Evolutionary conservation across 164 flowering plant species (phyloP), one percentile per base, ranked within the genome.

Genomic region (Kingdonia uniflora): DNA sequence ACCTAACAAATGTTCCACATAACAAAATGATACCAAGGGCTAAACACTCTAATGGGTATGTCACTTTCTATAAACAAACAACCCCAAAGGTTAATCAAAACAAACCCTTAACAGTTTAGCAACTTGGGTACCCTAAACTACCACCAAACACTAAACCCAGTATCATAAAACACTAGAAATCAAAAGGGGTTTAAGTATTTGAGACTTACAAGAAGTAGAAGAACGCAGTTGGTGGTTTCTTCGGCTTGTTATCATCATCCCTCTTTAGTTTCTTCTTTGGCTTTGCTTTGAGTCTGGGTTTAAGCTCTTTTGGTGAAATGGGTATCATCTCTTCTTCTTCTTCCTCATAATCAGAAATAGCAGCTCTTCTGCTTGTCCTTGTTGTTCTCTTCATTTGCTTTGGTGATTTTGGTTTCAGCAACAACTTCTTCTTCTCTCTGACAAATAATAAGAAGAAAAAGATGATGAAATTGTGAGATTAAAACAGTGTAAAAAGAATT

Each of bases 221-320:
- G 71, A 87, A 87, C 35, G 94, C 96, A 67, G 96, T 82, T 29
- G 96, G 91, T 2, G 96, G 96, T 58, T 87, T 87, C 84, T 82
- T 87, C 42, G 96, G 94, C 72, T 76, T 71, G 47, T 80, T 49
- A 49, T 84, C 90, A 23, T 72, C 33, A 48, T 58, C 77, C 51
- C 56, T 39, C 14, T 48, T 48, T 61, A 68, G 76, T 66, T 59
- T 74, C 74, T 60, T 72, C 72, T 58, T 72, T 21, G 64, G 54
- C 54, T 63, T 60, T 20, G 64, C 42, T 56, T 75, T 76, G 16
- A 63, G 35, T 29, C 8, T 29, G 19, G 65, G n/a, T n/a, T n/a
- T n/a, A n/a, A n/a, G 51, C 62, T 60, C 72, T 59, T 57, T 68
- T 38, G 51, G 52, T 19, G 68, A 29, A 20, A 17, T 61, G 51